phyloP scores from a whole-genome alignment of 192 early-diverging fungal genomes.

The Lobosporangium transversale region DNA sequence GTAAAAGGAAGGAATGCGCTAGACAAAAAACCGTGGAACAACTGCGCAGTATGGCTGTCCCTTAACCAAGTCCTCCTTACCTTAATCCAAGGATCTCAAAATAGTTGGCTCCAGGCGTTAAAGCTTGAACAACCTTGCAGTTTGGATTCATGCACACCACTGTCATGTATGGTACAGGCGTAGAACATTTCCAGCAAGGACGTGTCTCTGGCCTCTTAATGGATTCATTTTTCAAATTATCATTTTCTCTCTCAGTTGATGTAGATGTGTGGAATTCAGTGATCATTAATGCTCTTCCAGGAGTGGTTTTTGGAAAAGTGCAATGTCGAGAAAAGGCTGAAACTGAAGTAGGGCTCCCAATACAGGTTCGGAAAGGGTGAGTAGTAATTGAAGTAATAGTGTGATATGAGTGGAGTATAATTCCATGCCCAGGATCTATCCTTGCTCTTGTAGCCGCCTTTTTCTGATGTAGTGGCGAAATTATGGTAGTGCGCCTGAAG shows the following conservation, averaged over 20 bases:
- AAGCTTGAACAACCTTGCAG: constrained; percentile 41
- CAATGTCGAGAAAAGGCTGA: too few relatives aligned
- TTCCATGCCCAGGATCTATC: too few relatives aligned
- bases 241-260: background rate
- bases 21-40: background rate
- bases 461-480: too few relatives aligned
- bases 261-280: constrained; percentile 20
- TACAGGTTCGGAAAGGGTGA: too few relatives aligned
- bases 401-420: too few relatives aligned
- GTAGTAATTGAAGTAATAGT: too few relatives aligned
- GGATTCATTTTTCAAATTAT: background rate
- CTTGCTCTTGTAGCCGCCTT: too few relatives aligned
- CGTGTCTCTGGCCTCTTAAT: constrained; percentile 40
- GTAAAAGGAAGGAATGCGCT: too few relatives aligned
- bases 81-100: constrained; percentile 38
- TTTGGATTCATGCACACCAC: constrained; percentile 25
- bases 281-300: too few relatives aligned
- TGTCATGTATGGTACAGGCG: constrained; percentile 31
- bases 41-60: background rate
- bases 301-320: too few relatives aligned
- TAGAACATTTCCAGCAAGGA: constrained; percentile 37
- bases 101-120: constrained; percentile 39
- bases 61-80: constrained; percentile 13
- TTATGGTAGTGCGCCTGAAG: too few relatives aligned
- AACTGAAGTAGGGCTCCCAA: too few relatives aligned